Percentiles rank a stretch among this genome's conserved stretches.
phyloP scores from a whole-genome alignment of 306 rosid species.

The Corylus heterophylla region DNA sequence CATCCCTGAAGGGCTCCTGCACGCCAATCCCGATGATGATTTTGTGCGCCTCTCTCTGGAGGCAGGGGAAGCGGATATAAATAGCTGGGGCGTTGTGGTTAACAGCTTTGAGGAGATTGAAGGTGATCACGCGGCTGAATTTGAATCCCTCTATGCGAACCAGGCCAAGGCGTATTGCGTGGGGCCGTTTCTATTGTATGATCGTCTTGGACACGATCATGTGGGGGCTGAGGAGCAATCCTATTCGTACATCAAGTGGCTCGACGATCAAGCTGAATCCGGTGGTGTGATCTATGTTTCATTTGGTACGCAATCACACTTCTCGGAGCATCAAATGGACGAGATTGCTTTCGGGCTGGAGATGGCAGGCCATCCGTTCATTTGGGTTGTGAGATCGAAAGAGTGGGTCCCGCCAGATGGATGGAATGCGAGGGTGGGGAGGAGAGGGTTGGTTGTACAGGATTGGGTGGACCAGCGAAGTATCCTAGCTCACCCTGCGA shows the following conservation, averaged over 20 bases:
- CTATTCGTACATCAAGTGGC: too few relatives aligned
- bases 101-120: slow-evolving; percentile 35
- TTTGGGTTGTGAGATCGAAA: background rate
- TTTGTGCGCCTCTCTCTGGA: background rate
- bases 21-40: background rate
- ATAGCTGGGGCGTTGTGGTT: slow-evolving; percentile 33
- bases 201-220: background rate
- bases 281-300: slow-evolving; percentile 27
- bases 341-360: slow-evolving; percentile 36
- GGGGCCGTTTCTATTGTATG: slow-evolving; percentile 23
- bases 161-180: slow-evolving; percentile 29
- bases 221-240: background rate
- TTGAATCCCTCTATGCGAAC: slow-evolving; percentile 9
- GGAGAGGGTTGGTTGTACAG: slow-evolving; percentile 20
- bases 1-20: background rate
- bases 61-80: slow-evolving; percentile 4
- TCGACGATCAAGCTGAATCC: too few relatives aligned
- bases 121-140: background rate
- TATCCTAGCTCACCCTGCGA: slow-evolving; percentile 14
- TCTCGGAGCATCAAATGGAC: slow-evolving; percentile 16
- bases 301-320: slow-evolving; percentile 21
- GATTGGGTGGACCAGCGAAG: slow-evolving; percentile 32
- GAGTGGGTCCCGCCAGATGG: slow-evolving; percentile 26
- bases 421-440: background rate
- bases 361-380: slow-evolving; percentile 1